These are phyloP conservation scores for Chaetomium sp. DNA, from an alignment of 2,329 filamentous ascomycete genomes.

Conservation along the genomic window DNA sequence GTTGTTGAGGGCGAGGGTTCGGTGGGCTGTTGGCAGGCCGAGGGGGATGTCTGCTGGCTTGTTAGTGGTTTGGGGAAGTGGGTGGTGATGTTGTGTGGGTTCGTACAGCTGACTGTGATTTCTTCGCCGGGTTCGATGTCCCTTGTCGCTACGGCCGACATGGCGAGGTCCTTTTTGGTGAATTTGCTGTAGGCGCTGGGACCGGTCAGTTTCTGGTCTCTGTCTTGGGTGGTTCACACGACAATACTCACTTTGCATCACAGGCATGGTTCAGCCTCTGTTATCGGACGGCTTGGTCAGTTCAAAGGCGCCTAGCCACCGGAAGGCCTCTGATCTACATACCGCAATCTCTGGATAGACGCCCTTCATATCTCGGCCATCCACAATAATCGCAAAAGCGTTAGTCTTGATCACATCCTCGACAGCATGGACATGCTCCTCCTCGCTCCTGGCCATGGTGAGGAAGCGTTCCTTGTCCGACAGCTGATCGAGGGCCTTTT, in stretches of 20 bases:
- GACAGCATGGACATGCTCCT: constrained; percentile 36
- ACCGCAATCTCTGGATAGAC: constrained; percentile 43
- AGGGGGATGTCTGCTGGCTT: constrained; percentile 27
- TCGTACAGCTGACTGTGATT: constrained; percentile 42
- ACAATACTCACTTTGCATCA: constrained; percentile 39
- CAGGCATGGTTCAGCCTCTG: constrained; percentile 45
- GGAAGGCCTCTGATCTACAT: neutral
- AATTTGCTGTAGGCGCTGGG: constrained; percentile 41
- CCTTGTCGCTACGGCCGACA: constrained; percentile 41
- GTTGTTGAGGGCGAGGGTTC: constrained; percentile 23
- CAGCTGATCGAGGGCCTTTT: constrained; percentile 38
- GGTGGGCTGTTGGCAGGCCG: constrained; percentile 27
- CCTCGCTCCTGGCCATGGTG: constrained; percentile 38
- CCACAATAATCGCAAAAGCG: constrained; percentile 38
- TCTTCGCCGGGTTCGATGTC: constrained; percentile 43
- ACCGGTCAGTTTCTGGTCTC: constrained; percentile 18
- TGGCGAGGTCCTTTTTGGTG: constrained; percentile 37
- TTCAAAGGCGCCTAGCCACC: neutral
- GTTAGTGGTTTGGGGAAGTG: neutral
- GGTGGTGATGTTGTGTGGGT: neutral
- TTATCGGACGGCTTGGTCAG: constrained; percentile 19
- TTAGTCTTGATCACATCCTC: constrained; percentile 43
- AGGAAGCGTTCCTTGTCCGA: constrained; percentile 34
- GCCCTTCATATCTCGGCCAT: constrained; percentile 34
- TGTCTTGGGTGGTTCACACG: too few species aligned